Conservation (phyloP, 371 early-diverging fungal genomes). For the Choanephora cucurbitarum region DNA sequence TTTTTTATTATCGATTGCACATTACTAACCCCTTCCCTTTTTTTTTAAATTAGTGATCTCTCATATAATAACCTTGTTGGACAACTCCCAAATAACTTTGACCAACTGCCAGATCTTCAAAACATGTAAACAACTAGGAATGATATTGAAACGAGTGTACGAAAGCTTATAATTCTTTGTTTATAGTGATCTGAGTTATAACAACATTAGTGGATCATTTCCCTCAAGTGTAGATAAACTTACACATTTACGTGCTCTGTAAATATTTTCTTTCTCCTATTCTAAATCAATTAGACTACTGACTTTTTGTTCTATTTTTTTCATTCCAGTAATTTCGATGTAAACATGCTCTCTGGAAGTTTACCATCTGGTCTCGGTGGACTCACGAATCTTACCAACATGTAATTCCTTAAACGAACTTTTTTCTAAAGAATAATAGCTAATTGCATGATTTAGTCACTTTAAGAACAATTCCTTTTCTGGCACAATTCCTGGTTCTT, state of each 20-base stretch:
- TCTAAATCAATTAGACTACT: not conserved
- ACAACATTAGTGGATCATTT: conserved; percentile 48
- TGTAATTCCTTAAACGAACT: conserved; percentile 34
- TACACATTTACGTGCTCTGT: conserved; percentile 30
- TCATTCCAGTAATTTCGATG: conserved; percentile 40
- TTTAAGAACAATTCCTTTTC: conserved; percentile 46
- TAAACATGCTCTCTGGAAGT: conserved; percentile 33
- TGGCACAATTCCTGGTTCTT: conserved; percentile 41
- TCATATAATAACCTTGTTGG: conserved; percentile 51
- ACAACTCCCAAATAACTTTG: conserved; percentile 46
- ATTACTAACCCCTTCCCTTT: conserved; percentile 3
- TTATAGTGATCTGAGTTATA: conserved; percentile 51
- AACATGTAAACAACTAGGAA: conserved; percentile 39
- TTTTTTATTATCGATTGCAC: not conserved
- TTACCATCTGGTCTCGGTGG: conserved; percentile 29
- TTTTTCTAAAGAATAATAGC: conserved; percentile 10
- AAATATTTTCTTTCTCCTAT: not conserved
- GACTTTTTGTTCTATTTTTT: not conserved
- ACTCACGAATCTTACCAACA: conserved; percentile 29
- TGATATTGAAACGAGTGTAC: not conserved
- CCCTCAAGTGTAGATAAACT: conserved; percentile 39
- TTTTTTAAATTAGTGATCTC: conserved; percentile 32
- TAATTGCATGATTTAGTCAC: conserved; percentile 28
- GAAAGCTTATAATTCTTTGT: conserved; percentile 6
- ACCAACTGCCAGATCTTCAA: conserved; percentile 41